Evolutionary conservation across 1,284 basidiomycete species (phyloP).

Genomic region (Fomitopsis betulina): DNA sequence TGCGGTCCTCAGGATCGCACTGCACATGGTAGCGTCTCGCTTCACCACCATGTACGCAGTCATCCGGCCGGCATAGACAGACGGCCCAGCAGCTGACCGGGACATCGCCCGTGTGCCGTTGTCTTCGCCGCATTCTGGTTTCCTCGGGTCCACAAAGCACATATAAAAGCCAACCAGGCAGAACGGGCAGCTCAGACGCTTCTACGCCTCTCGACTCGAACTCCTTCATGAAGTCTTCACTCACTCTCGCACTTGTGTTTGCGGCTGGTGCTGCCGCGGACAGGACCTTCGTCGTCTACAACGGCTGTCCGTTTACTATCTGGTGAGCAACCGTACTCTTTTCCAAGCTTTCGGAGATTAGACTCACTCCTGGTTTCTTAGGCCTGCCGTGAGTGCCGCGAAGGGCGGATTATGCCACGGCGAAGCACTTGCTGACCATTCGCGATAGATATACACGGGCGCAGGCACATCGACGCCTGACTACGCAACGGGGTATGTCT

Average conservation of each 20-base stretch:
- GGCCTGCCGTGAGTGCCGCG: conserved; percentile 27
- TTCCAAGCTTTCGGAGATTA: background rate
- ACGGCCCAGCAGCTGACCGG: background rate
- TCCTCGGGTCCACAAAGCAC: background rate
- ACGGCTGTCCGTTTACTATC: conserved; percentile 28
- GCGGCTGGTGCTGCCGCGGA: conserved; percentile 3
- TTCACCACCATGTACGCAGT: background rate
- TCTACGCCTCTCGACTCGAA: no score
- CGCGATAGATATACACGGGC: conserved; percentile 27
- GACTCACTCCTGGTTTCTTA: conserved; percentile 2
- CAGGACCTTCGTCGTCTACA: conserved; percentile 25
- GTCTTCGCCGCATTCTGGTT: background rate
- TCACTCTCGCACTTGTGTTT: conserved; percentile 8
- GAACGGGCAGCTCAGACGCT: background rate
- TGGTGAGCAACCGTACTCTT: conserved; percentile 16
- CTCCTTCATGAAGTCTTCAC: conserved; percentile 10
- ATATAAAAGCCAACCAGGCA: background rate
- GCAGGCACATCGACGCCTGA: conserved; percentile 23
- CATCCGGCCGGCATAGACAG: background rate
- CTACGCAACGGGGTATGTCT: conserved; percentile 27
- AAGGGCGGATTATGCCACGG: background rate
- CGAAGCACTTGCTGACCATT: background rate
- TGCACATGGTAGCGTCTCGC: background rate
- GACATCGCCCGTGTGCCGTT: background rate
- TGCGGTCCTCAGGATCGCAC: background rate